A percentile compares a stretch with the other conserved stretches of the same genome.
Conservation (phyloP, 768 basidiomycete genomes). For the Mycena vulgaris region DNA sequence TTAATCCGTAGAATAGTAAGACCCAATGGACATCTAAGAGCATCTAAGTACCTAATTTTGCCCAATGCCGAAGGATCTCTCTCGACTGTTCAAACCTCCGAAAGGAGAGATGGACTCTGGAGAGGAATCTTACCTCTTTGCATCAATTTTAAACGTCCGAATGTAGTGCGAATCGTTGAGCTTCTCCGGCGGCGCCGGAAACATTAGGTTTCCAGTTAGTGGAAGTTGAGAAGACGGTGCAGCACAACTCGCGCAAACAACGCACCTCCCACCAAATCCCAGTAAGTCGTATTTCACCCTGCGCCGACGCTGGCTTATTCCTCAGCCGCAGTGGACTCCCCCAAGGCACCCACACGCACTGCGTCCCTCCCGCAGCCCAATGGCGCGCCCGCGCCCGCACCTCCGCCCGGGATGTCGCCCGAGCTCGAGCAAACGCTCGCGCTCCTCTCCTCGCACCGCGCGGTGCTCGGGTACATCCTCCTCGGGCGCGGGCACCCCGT, state of each 20-base stretch:
- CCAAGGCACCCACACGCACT: constrained; percentile 17
- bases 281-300: constrained; percentile 22
- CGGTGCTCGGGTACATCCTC: constrained; percentile 90
- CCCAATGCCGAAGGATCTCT: too few species aligned
- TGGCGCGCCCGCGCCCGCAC: constrained; percentile 13
- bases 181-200: too few species aligned
- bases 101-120: too few species aligned
- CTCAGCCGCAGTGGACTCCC: constrained; percentile 37
- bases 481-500: constrained; percentile 80
- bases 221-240: too few species aligned
- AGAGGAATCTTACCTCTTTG: too few species aligned
- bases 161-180: too few species aligned
- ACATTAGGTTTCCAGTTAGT: too few species aligned
- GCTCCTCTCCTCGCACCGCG: constrained; percentile 83
- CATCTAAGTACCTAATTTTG: too few species aligned
- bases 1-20: too few species aligned
- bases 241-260: constrained; percentile 7
- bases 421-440: constrained; percentile 88
- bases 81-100: too few species aligned
- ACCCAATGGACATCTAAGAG: too few species aligned
- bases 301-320: constrained; percentile 17
- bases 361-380: constrained; percentile 21
- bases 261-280: background rate
- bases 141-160: too few species aligned
- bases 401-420: constrained; percentile 65